Percentiles rank a stretch among this genome's conserved stretches.
These are phyloP conservation scores for Suillus sp. DNA, from an alignment of 768 basidiomycete genomes.

Conservation along the genomic window DNA sequence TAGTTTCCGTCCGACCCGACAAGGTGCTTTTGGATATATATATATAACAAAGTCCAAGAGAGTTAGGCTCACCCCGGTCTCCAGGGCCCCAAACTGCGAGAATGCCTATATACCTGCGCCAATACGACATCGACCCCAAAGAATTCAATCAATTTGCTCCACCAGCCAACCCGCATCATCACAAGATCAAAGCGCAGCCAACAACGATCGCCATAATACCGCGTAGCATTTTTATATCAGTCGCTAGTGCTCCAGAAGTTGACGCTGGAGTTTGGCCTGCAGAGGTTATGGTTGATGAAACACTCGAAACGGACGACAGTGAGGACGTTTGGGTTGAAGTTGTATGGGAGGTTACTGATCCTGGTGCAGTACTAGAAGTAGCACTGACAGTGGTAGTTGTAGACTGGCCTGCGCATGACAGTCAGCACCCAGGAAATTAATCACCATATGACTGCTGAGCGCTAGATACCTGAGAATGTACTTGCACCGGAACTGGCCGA, in stretches of 20 bases:
- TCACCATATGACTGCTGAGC: background rate
- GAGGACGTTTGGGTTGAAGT: slow-evolving; percentile 4
- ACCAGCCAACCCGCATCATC: background rate
- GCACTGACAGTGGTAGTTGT: background rate
- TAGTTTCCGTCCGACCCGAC: background rate
- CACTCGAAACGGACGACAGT: background rate
- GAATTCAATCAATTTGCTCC: background rate
- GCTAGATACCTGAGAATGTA: slow-evolving; percentile 1
- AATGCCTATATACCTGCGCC: background rate
- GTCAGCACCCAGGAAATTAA: background rate
- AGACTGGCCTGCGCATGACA: background rate
- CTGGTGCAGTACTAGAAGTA: background rate
- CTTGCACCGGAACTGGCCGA: background rate
- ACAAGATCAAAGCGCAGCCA: slow-evolving; percentile 9
- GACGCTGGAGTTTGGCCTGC: slow-evolving; percentile 6
- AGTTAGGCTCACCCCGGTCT: background rate
- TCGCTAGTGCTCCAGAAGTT: slow-evolving; percentile 7
- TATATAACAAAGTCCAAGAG: background rate
- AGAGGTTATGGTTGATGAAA: slow-evolving; percentile 5
- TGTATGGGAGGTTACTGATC: background rate
- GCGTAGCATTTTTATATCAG: background rate
- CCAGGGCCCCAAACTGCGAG: background rate
- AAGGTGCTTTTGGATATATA: background rate
- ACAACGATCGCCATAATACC: background rate
- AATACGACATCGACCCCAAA: background rate